Evolutionary conservation across 257 asterid genomes (phyloP), one percentile per base, ranked within the genome.

Genomic region (Mentha longifolia): DNA sequence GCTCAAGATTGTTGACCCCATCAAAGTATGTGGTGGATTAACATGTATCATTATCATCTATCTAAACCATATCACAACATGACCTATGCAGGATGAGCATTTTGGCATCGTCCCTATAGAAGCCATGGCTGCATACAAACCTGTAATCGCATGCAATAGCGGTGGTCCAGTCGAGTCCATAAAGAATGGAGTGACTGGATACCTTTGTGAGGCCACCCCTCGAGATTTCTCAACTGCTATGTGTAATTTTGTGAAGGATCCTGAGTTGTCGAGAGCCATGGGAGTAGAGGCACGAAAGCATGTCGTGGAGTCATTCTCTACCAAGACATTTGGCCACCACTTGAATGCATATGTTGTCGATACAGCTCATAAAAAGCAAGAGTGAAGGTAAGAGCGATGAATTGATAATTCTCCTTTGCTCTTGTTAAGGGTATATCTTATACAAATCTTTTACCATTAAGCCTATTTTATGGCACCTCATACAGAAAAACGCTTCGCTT

Each of bases 91-190:
- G 98, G 96, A 92, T 30, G 99, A 95, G 71, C 99, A 95, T 83
- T 95, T 95, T 19, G 99, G 99, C 45, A 95, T 95, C 25, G 99
- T 95, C 65, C 99, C 99, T 54, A 13, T 95, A 75, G 99, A 95
- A 78, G 97, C 99, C 43, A 95, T 95, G 99, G 98, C 98, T 45
- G 90, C 98, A 5, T 68, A 83, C 71, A 95, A 95, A 77, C 99
- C 99, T 0, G 98, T 95, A 28, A 85, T 92, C 30, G 97, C 98
- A 5, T 92, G 99, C 82, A 85, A 92, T 72, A 92, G 98, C 63
- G 97, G 98, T 33, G 98, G 98, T 16, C 97, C 99, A 3, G 90
- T 92, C 9, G 99, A 95, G 93, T 79, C 96, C 0, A 68, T 95
- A 60, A 88, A 79, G 65, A 74, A 82, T 4, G 96, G 92, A 9